Evolutionary conservation across 352 stramenopile species (phyloP).

Genomic region (Globisporangium spinosum): DNA sequence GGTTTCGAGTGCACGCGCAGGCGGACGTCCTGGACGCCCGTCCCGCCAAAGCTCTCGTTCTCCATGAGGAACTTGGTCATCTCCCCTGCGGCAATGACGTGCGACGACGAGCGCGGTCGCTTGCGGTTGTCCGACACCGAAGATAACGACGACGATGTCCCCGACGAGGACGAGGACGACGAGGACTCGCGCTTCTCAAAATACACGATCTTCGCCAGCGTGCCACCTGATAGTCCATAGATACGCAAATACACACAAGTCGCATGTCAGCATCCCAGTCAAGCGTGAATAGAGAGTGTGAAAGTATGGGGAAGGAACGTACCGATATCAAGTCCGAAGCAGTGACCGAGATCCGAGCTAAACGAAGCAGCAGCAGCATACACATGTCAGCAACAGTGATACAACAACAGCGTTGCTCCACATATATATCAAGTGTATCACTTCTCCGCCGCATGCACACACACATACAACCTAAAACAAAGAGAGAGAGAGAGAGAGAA

Average conservation of each 20-base stretch:
- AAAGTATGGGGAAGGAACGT: not conserved
- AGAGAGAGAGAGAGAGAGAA: not conserved
- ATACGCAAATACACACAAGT: not conserved
- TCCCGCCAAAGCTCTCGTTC: slow-evolving; percentile 71
- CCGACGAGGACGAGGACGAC: not conserved
- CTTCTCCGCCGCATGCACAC: no score
- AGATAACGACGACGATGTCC: not conserved
- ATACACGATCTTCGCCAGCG: slow-evolving; percentile 94
- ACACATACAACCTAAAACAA: no score
- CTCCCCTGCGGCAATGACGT: slow-evolving; percentile 71
- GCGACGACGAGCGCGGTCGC: slow-evolving; percentile 64
- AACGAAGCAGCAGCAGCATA: not conserved
- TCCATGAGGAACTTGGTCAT: slow-evolving; percentile 87
- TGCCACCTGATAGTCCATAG: slow-evolving; percentile 57
- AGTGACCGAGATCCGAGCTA: slow-evolving; percentile 82
- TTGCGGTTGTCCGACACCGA: slow-evolving; percentile 33
- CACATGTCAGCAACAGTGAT: not conserved
- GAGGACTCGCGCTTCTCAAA: slow-evolving; percentile 78
- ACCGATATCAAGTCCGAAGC: slow-evolving; percentile 85
- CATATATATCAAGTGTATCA: no score
- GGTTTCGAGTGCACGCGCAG: slow-evolving; percentile 83
- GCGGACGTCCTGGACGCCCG: slow-evolving; percentile 86
- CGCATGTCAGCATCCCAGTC: slow-evolving; percentile 16
- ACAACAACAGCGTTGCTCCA: not conserved
- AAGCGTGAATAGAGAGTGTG: not conserved